Base-by-base conservation (phyloP, 371 early-diverging fungal species). In the Choanephora cucurbitarum region DNA sequence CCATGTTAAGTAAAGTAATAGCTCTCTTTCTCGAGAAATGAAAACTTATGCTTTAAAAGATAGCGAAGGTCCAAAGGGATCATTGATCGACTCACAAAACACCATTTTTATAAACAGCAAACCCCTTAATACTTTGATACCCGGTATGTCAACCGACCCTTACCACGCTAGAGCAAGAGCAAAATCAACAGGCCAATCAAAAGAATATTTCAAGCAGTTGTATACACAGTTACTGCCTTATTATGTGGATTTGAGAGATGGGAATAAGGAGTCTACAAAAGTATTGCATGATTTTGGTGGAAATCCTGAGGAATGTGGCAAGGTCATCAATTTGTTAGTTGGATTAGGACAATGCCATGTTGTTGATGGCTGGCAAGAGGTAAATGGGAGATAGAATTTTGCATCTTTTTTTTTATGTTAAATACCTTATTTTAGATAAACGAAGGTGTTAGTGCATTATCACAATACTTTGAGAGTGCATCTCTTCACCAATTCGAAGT, bases 401-500 rank as follows among this genome's bases (percentile, higher is more conserved):
- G n/a, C n/a, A n/a, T n/a, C n/a, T n/a, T n/a, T n/a, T n/a, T n/a
- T n/a, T n/a, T n/a, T n/a, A n/a, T n/a, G n/a, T n/a, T n/a, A n/a
- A n/a, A n/a, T n/a, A n/a, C n/a, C n/a, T n/a, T n/a, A n/a, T n/a
- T 47, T 49, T 40, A 67, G 63, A 32, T 67, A 3, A 78, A 81
- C 60, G 79, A 78, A 60, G 72, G 81, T 14, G 71, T 90, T 1
- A 73, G 84, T 21, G 86, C 88, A 2, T 79, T 87, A 18, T 84
- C 87, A 48, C 87, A 89, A 60, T 90, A 89, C 64, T 91, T 90
- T 74, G 93, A 91, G 67, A 86, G 84, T 32, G 81, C 85, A 21
- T 76, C 89, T 10, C 72, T 91, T 37, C 89, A 86, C 46, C 81
- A 91, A 59, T 93, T 93, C 63, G 93, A 93, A 57, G 75, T 84